A percentile compares a stretch with the other conserved stretches of the same genome.
phyloP scores from a whole-genome alignment of 192 early-diverging fungal species.

The Linnemannia exigua region DNA sequence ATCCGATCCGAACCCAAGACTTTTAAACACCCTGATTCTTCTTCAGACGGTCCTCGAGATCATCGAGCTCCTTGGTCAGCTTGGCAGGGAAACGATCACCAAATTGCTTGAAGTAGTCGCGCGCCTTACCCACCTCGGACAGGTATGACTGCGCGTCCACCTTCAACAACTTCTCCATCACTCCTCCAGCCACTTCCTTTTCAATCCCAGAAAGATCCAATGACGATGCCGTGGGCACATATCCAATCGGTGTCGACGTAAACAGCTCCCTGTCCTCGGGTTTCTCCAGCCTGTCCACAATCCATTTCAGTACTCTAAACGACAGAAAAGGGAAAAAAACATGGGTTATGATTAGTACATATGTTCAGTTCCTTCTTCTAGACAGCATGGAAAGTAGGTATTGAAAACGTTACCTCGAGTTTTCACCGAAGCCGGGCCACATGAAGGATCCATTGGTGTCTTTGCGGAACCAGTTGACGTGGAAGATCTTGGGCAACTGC shows the following conservation, averaged over 20 bases:
- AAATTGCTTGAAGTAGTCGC: slow-evolving; percentile 47
- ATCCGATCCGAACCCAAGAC: too few relatives aligned
- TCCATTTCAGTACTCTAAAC: slow-evolving; percentile 50
- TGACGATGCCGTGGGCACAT: slow-evolving; percentile 37
- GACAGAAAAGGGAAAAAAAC: neutral
- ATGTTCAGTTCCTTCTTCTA: too few relatives aligned
- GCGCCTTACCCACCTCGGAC: slow-evolving; percentile 47
- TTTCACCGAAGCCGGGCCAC: slow-evolving; percentile 55
- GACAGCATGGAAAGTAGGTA: neutral
- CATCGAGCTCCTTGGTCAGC: slow-evolving; percentile 51
- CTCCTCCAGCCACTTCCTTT: slow-evolving; percentile 36
- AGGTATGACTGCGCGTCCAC: slow-evolving; percentile 38
- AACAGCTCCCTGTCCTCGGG: slow-evolving; percentile 40
- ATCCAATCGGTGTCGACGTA: slow-evolving; percentile 45
- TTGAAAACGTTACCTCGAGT: slow-evolving; percentile 34
- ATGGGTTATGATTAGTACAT: neutral
- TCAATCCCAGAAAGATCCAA: slow-evolving; percentile 52
- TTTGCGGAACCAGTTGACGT: slow-evolving; percentile 58
- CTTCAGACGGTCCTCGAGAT: slow-evolving; percentile 37
- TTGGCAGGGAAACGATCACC: slow-evolving; percentile 54
- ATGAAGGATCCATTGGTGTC: slow-evolving; percentile 40
- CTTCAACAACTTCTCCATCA: slow-evolving; percentile 42
- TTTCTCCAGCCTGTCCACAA: slow-evolving; percentile 43
- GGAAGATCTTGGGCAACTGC: slow-evolving; percentile 46
- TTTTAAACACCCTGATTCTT: slow-evolving; percentile 34